These are phyloP conservation scores for Breynia disticha DNA, from an alignment of 441 rosid genomes.

Conservation along the genomic window DNA sequence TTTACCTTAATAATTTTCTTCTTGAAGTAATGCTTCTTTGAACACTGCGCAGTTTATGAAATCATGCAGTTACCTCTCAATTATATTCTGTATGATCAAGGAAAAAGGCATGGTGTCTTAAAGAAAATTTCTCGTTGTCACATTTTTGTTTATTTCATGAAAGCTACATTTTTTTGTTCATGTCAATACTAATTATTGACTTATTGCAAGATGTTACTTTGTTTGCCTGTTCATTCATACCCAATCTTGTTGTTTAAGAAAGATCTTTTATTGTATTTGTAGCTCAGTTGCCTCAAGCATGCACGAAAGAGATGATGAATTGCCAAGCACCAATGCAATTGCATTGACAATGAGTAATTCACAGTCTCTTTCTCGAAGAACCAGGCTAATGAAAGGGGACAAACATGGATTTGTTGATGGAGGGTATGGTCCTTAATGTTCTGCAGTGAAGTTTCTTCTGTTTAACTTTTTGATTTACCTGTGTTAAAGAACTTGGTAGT, in stretches of 20 bases:
- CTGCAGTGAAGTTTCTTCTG: slow-evolving; percentile 3
- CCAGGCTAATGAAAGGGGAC: slow-evolving; percentile 74
- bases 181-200: slow-evolving; percentile 4
- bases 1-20: not conserved
- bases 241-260: slow-evolving; percentile 21
- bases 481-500: not conserved
- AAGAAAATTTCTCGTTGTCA: not conserved
- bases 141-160: not conserved
- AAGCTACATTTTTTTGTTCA: slow-evolving; percentile 5
- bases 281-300: slow-evolving; percentile 69
- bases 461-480: not conserved
- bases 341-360: slow-evolving; percentile 55
- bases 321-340: slow-evolving; percentile 75
- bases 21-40: too few relatives aligned
- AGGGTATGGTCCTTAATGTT: slow-evolving; percentile 39
- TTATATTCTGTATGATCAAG: too few relatives aligned
- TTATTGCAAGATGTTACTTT: slow-evolving; percentile 7
- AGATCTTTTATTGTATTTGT: slow-evolving; percentile 24
- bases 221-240: slow-evolving; percentile 12
- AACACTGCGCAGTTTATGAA: too few relatives aligned
- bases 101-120: slow-evolving; percentile 1
- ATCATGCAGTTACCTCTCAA: not conserved
- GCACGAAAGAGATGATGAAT: slow-evolving; percentile 78
- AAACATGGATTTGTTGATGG: slow-evolving; percentile 60
- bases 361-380: slow-evolving; percentile 85